Percentiles rank a stretch among this genome's conserved stretches.
Evolutionary conservation across 2,329 filamentous ascomycete genomes (phyloP).

Genomic region (Botryosphaeria agaves): DNA sequence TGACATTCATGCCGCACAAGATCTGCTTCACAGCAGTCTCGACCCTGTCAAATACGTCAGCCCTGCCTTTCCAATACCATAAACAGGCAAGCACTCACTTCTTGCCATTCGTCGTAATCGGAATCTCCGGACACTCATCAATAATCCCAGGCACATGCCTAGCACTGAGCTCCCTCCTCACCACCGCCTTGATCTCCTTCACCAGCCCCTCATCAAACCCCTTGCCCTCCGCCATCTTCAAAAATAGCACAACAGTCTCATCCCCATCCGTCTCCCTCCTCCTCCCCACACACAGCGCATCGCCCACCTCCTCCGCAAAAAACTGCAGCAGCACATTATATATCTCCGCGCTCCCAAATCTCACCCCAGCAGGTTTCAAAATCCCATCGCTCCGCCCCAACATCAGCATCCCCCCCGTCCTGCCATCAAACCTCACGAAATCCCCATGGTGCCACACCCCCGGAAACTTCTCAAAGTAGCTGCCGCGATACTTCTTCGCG

Average conservation of each 20-base stretch:
- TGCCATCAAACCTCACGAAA: constrained; percentile 57
- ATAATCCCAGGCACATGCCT: constrained; percentile 77
- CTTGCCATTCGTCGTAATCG: constrained; percentile 86
- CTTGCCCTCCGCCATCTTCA: constrained; percentile 51
- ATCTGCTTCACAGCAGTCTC: constrained; percentile 96
- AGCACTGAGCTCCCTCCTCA: constrained; percentile 66
- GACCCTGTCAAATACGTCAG: constrained; percentile 38
- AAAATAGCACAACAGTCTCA: constrained; percentile 76
- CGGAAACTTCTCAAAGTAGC: constrained; percentile 76
- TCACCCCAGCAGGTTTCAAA: constrained; percentile 76
- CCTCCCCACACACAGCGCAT: constrained; percentile 75
- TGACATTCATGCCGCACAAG: constrained; percentile 68
- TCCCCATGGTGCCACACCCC: constrained; percentile 87
- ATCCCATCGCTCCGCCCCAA: constrained; percentile 84
- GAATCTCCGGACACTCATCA: constrained; percentile 72
- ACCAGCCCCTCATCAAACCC: constrained; percentile 43
- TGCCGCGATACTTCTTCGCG: constrained; percentile 58
- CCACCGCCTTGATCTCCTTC: constrained; percentile 43
- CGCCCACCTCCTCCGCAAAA: constrained; percentile 62
- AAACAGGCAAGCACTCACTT: constrained; percentile 41
- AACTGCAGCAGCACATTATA: constrained; percentile 84
- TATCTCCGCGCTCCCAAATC: constrained; percentile 89
- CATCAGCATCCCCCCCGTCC: constrained; percentile 71
- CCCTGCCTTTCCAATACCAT: not conserved
- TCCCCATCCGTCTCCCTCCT: constrained; percentile 54